Percentiles rank a stretch among this genome's conserved stretches.
These are phyloP conservation scores for Globisporangium takayamanum DNA, from an alignment of 352 stramenopile species.

Conservation along the genomic window DNA sequence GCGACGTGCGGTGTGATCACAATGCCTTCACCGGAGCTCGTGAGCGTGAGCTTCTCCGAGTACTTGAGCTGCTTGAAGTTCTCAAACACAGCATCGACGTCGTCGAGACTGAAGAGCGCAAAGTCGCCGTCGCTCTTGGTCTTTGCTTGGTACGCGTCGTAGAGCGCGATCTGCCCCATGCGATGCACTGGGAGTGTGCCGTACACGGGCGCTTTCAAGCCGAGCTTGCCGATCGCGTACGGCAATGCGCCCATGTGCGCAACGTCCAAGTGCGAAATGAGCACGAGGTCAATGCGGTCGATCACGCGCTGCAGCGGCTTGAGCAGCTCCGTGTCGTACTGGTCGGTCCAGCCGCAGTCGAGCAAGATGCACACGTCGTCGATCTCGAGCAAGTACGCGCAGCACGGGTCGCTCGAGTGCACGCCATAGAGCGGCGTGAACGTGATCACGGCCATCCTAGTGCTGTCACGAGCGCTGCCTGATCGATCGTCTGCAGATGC, in stretches of 20 bases:
- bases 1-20: slow-evolving; percentile 92
- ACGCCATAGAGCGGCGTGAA: slow-evolving; percentile 89
- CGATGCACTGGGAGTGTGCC: slow-evolving; percentile 93
- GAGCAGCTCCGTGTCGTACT: slow-evolving; percentile 81
- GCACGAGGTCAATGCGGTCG: slow-evolving; percentile 82
- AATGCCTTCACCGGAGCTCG: slow-evolving; percentile 81
- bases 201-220: slow-evolving; percentile 86
- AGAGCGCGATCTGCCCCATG: slow-evolving; percentile 96
- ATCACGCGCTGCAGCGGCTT: slow-evolving; percentile 79
- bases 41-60: slow-evolving; percentile 89
- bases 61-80: slow-evolving; percentile 94
- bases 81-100: slow-evolving; percentile 92
- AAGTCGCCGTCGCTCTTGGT: slow-evolving; percentile 90
- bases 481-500: neutral
- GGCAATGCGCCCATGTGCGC: slow-evolving; percentile 88
- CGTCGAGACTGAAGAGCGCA: slow-evolving; percentile 88
- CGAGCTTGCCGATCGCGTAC: slow-evolving; percentile 84
- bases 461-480: neutral
- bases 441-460: slow-evolving; percentile 82
- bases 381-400: slow-evolving; percentile 86
- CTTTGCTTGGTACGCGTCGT: slow-evolving; percentile 92
- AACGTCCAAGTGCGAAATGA: slow-evolving; percentile 88
- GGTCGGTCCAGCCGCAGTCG: slow-evolving; percentile 89
- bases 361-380: slow-evolving; percentile 89
- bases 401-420: slow-evolving; percentile 71